Conservation (phyloP, 2,329 filamentous ascomycete genomes). For the Microdochium bolleyi region DNA sequence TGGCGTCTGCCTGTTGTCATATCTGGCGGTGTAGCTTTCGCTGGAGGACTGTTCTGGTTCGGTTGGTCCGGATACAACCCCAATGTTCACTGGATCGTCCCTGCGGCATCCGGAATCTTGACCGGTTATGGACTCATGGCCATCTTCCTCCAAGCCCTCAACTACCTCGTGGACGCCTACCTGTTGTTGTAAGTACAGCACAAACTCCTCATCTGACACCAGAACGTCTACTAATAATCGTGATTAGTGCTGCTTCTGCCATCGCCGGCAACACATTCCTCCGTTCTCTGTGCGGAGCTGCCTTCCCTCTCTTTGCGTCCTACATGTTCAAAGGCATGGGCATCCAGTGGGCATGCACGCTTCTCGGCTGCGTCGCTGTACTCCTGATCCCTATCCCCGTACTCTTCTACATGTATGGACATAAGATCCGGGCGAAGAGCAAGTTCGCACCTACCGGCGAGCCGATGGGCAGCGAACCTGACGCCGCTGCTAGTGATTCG, state of each 20-base stretch:
- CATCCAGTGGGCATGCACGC: constrained; percentile 53
- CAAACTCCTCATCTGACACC: background rate
- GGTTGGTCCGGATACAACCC: constrained; percentile 59
- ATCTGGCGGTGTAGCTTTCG: constrained; percentile 50
- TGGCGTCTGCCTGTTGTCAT: constrained; percentile 60
- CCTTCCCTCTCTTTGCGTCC: constrained; percentile 70
- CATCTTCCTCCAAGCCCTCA: constrained; percentile 74
- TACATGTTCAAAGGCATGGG: constrained; percentile 61
- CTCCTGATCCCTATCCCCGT: constrained; percentile 54
- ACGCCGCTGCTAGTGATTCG: constrained; percentile 12
- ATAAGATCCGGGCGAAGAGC: constrained; percentile 46
- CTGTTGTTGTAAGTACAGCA: constrained; percentile 45
- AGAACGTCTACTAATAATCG: constrained; percentile 5
- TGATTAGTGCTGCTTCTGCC: constrained; percentile 57
- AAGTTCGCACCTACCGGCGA: constrained; percentile 43
- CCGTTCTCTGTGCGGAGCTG: constrained; percentile 68
- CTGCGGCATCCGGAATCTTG: constrained; percentile 51
- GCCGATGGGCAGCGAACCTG: constrained; percentile 12
- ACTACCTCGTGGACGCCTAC: constrained; percentile 73
- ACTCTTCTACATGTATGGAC: constrained; percentile 53
- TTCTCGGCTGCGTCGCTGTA: constrained; percentile 52
- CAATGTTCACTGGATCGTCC: constrained; percentile 57
- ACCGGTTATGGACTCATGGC: constrained; percentile 73
- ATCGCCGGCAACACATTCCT: constrained; percentile 78
- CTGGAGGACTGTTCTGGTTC: constrained; percentile 68